phyloP scores from a whole-genome alignment of 176 grass and related monocot species.

The Calamus simplicifolius region DNA sequence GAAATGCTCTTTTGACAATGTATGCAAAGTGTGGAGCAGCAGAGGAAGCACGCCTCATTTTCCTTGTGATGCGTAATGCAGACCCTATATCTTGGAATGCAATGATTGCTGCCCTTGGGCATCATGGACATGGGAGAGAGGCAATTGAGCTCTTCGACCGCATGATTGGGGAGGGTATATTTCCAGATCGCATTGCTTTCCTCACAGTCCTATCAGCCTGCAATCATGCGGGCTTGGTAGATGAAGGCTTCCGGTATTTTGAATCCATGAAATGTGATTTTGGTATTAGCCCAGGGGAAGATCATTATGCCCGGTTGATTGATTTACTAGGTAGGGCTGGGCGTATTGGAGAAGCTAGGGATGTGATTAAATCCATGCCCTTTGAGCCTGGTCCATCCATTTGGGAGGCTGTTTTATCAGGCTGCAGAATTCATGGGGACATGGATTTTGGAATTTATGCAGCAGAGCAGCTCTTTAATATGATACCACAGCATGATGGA shows the following conservation, averaged over 20 bases:
- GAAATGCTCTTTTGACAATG: constrained; percentile 82
- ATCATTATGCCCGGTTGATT: constrained; percentile 73
- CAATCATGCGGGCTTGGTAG: constrained; percentile 69
- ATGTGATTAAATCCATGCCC: constrained; percentile 70
- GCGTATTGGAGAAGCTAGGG: constrained; percentile 52
- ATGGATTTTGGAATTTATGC: constrained; percentile 54
- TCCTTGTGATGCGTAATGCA: constrained; percentile 59
- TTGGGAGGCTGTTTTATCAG: constrained; percentile 73
- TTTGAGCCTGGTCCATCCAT: constrained; percentile 52
- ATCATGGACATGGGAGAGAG: constrained; percentile 69
- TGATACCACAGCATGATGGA: constrained; percentile 67
- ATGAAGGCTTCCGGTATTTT: constrained; percentile 74
- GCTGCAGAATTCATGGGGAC: constrained; percentile 53
- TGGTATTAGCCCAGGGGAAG: constrained; percentile 64
- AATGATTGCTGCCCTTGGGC: constrained; percentile 73
- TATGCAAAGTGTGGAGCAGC: constrained; percentile 76
- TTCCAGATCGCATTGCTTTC: constrained; percentile 69
- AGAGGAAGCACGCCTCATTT: constrained; percentile 48
- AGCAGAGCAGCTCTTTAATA: constrained; percentile 61
- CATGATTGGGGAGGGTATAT: constrained; percentile 48
- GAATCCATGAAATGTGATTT: constrained; percentile 73
- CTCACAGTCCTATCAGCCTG: constrained; percentile 74
- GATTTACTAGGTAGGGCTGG: constrained; percentile 73
- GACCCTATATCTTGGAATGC: constrained; percentile 86
- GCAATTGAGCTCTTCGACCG: constrained; percentile 62